Evolutionary conservation across 805 yeast genomes (phyloP), one percentile per base, ranked within the genome.

Genomic region (Hanseniaspora singularis): DNA sequence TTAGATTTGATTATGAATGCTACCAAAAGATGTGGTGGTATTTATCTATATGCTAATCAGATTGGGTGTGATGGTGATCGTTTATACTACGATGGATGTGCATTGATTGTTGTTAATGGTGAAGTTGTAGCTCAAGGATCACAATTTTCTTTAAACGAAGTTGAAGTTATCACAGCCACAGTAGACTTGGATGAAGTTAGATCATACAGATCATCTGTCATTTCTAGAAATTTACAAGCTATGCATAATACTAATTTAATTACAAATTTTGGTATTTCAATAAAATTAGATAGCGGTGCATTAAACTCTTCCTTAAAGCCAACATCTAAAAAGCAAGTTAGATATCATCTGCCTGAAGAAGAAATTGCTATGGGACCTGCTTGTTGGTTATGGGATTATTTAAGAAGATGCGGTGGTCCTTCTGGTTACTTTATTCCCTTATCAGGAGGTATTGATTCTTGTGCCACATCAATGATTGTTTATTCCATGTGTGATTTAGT

Each of bases 291-390:
- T n/a, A 81, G 82, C 14, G 66, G 66, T 40, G 62, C 70, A 4
- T 58, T 72, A 36, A 76, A 83, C 58, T 76, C 83, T 18, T 56
- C 59, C 0, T 64, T 83, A 10, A 62, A 57, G 10, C 95, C 96
- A 16, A 64, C 92, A 0, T 57, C 58, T 18, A 57, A 72, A 1
- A 60, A 64, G 19, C 68, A 66, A 4, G 70, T 81, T 37, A 71
- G 70, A 32, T 81, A 81, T 56, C 94, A 83, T 63, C 58, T 68
- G 2, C 96, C 98, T 2, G 95, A 88, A 57, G 96, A 92, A 64
- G 99, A 92, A 63, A 89, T 92, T 53, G 96, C 97, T 0, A 68
- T 84, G 37, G 99, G 99, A 0, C 99, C 99, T 0, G 98, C 99
- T 0, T 92, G 98, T 62, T 92, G 99, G 99, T 64, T 92, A 52